A percentile compares a stretch with the other conserved stretches of the same genome.
Conservation (phyloP, 805 yeast genomes). For the Novakomyces olei region DNA sequence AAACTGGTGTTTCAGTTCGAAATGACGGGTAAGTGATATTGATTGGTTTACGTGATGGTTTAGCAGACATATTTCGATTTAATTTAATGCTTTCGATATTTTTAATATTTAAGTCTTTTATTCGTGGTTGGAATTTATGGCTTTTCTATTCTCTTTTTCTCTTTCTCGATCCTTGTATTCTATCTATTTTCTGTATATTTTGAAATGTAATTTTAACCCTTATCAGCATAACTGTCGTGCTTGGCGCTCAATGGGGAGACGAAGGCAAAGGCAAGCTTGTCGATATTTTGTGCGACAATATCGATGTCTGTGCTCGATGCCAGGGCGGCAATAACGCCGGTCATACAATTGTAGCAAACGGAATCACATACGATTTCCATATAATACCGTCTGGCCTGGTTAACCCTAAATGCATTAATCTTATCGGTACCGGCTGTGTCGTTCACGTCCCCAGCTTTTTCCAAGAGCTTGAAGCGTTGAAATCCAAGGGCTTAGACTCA, state of each 20-base stretch:
- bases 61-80: too few species aligned
- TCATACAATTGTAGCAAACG: slow-evolving; percentile 86
- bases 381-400: slow-evolving; percentile 97
- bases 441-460: slow-evolving; percentile 86
- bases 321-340: slow-evolving; percentile 98
- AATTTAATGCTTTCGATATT: too few species aligned
- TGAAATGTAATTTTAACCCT: too few species aligned
- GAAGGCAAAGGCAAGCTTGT: slow-evolving; percentile 98
- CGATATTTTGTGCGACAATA: slow-evolving; percentile 78
- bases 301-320: slow-evolving; percentile 94
- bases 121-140: too few species aligned
- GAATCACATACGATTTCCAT: slow-evolving; percentile 85
- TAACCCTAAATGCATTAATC: slow-evolving; percentile 70
- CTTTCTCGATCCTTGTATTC: too few species aligned
- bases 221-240: slow-evolving; percentile 54
- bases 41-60: too few species aligned
- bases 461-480: slow-evolving; percentile 60
- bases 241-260: slow-evolving; percentile 99
- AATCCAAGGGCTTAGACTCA: slow-evolving; percentile 44
- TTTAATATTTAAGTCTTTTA: too few species aligned
- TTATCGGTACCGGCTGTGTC: slow-evolving; percentile 92
- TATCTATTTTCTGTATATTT: too few species aligned
- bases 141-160: too few species aligned
- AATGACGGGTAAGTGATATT: too few species aligned
- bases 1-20: too few species aligned